Conservation (phyloP, 2,329 filamentous ascomycete species). For the Pyrenochaeta sp. region DNA sequence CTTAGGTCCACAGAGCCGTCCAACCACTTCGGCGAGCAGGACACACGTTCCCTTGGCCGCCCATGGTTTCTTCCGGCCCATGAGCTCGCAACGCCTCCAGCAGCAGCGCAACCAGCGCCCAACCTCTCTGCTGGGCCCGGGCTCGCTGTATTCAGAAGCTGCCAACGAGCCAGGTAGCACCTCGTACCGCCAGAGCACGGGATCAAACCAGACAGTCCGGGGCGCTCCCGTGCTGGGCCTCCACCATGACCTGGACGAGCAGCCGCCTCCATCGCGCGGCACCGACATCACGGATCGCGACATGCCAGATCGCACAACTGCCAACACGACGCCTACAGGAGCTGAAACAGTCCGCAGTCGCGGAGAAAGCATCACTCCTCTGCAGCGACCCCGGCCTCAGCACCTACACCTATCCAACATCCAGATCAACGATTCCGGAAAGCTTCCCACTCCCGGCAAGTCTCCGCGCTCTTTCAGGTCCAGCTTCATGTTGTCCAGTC, state of each 20-base stretch:
- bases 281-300: constrained; percentile 82
- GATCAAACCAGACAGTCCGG: constrained; percentile 45
- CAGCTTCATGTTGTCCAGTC: constrained; percentile 72
- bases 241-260: constrained; percentile 42
- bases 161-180: constrained; percentile 41
- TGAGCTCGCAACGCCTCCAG: constrained; percentile 95
- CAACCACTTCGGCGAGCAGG: constrained; percentile 73
- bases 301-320: constrained; percentile 72
- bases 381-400: constrained; percentile 67
- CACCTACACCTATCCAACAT: constrained; percentile 67
- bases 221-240: constrained; percentile 38
- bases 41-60: constrained; percentile 91
- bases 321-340: constrained; percentile 75
- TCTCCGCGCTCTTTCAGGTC: constrained; percentile 80
- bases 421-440: constrained; percentile 61
- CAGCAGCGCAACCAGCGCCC: constrained; percentile 77
- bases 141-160: constrained; percentile 41
- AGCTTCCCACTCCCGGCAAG: constrained; percentile 67
- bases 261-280: constrained; percentile 72
- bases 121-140: constrained; percentile 45
- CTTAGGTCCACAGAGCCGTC: constrained; percentile 52
- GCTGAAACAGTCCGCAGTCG: constrained; percentile 68
- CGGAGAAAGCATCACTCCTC: constrained; percentile 78
- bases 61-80: constrained; percentile 91
- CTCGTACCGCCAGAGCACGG: constrained; percentile 47